Conservation (phyloP, 441 rosid genomes). For the Eugenia klotzschiana region DNA sequence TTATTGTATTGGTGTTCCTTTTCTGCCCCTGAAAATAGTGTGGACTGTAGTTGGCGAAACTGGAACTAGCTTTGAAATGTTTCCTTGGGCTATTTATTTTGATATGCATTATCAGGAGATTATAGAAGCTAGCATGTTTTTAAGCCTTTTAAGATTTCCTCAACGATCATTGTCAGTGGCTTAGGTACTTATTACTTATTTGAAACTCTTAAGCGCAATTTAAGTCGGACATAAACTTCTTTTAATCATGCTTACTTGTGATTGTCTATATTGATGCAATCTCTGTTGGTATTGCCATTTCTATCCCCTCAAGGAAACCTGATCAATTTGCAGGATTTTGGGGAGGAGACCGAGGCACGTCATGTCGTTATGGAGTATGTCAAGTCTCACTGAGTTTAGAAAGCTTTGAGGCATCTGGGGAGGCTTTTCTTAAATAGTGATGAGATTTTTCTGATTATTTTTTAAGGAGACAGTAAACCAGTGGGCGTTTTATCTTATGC, state of each 20-base stretch:
- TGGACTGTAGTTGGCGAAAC: background rate
- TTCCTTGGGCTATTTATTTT: background rate
- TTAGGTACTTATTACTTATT: background rate
- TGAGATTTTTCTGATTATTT: background rate
- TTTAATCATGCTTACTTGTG: background rate
- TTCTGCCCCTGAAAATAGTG: background rate
- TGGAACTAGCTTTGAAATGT: background rate
- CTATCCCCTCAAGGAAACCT: background rate
- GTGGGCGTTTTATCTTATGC: background rate
- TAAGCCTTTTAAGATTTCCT: background rate
- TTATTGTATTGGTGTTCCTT: background rate
- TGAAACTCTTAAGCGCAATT: background rate
- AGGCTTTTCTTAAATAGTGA: background rate
- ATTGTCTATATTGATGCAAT: background rate
- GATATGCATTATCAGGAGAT: background rate
- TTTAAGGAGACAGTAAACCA: background rate
- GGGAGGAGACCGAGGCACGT: conserved; percentile 39
- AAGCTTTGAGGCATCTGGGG: background rate
- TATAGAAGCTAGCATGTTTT: background rate
- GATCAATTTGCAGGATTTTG: conserved; percentile 30
- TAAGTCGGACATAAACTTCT: background rate
- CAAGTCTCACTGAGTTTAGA: conserved; percentile 18
- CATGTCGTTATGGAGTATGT: conserved; percentile 30
- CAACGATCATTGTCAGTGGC: background rate
- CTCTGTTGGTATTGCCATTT: background rate